Evolutionary conservation across 257 asterid species (phyloP).

Genomic region (Rubia yunnanensis): DNA sequence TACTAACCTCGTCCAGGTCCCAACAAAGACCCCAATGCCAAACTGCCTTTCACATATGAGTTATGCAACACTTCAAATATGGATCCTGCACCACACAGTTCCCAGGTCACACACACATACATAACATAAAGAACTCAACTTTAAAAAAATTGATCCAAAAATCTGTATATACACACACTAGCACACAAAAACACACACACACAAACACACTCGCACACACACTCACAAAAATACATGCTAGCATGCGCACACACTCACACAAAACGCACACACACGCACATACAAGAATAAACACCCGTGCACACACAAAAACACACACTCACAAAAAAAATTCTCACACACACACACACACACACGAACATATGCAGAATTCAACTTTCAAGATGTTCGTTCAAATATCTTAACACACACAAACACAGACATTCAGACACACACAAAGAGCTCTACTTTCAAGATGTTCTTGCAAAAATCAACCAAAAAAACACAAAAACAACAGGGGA

Average conservation of each 20-base stretch:
- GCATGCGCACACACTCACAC: too few relatives aligned
- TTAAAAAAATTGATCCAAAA: not conserved
- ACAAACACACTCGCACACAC: too few relatives aligned
- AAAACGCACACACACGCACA: too few relatives aligned
- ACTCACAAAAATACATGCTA: too few relatives aligned
- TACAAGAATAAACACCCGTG: not conserved
- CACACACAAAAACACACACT: too few relatives aligned
- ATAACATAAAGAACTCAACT: not conserved
- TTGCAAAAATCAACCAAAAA: not conserved
- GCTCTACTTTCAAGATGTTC: not conserved
- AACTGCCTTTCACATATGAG: slow-evolving; percentile 79
- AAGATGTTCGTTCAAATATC: not conserved
- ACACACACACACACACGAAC: too few relatives aligned
- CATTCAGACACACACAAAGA: not conserved
- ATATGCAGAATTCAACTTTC: not conserved
- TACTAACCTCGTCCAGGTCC: slow-evolving; percentile 97
- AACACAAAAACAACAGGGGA: not conserved
- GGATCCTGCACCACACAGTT: slow-evolving; percentile 32
- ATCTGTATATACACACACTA: not conserved
- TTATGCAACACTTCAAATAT: slow-evolving; percentile 66
- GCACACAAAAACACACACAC: not conserved
- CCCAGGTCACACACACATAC: not conserved
- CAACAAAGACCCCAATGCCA: slow-evolving; percentile 80
- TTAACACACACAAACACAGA: not conserved
- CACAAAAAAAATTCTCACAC: too few relatives aligned